These are phyloP conservation scores for Phytophthora boehmeriae DNA, from an alignment of 352 stramenopile species.

Conservation along the genomic window DNA sequence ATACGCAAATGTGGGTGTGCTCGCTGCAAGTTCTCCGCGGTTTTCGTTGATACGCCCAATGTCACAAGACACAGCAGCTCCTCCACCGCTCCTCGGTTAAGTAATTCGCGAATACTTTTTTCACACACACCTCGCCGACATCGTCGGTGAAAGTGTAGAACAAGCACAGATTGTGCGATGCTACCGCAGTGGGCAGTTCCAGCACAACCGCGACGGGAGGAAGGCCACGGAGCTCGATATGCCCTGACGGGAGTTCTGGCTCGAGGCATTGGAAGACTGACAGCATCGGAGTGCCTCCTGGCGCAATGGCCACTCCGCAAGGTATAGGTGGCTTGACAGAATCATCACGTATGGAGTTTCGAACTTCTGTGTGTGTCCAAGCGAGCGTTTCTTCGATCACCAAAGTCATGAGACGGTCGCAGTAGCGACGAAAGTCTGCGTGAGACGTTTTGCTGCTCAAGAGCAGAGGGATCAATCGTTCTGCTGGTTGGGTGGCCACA, in stretches of 20 bases:
- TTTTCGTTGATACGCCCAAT: conserved; percentile 19
- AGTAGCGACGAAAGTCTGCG: conserved; percentile 31
- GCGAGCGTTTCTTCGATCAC: conserved; percentile 42
- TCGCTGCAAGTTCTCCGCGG: conserved; percentile 23
- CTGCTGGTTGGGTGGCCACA: conserved; percentile 15
- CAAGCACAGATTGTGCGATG: conserved; percentile 23
- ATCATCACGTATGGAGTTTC: conserved; percentile 12
- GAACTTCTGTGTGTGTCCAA: conserved; percentile 22
- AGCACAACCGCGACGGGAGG: conserved; percentile 3
- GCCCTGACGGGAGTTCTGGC: conserved; percentile 30
- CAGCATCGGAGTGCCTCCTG: conserved; percentile 20
- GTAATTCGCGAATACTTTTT: conserved; percentile 23
- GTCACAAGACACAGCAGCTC: conserved; percentile 30
- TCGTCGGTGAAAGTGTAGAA: conserved; percentile 27
- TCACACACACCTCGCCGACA: conserved; percentile 8
- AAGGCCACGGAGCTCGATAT: conserved; percentile 17
- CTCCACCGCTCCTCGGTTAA: conserved; percentile 24
- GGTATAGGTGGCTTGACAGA: conserved; percentile 7
- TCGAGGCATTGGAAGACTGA: conserved; percentile 37
- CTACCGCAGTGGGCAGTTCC: conserved; percentile 16
- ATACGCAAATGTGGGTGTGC: conserved; percentile 26
- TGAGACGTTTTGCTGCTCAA: conserved; percentile 15
- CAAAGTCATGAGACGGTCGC: conserved; percentile 40
- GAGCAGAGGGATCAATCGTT: conserved; percentile 20
- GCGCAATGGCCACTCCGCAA: conserved; percentile 19